Evolutionary conservation across 1,139 yeast species (phyloP), one percentile per base, ranked within the genome.

Genomic region (Protomyces lactucae-debilis): DNA sequence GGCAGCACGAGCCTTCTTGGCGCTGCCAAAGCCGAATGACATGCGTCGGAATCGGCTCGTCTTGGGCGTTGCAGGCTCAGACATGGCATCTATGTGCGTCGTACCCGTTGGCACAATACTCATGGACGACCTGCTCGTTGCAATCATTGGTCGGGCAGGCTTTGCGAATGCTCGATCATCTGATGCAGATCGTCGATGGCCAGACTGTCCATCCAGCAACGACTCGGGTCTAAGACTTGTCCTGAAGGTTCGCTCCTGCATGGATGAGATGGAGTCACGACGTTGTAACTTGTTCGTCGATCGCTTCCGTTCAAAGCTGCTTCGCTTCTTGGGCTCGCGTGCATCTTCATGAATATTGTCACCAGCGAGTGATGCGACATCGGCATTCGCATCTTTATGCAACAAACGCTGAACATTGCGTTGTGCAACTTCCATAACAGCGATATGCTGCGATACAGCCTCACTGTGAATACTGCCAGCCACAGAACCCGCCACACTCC

Each of bases 351-450:
- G 52, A 28, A 51, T 45, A 18, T 32, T 32, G 16, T 14, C 39
- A 39, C 40, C 32, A 28, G 45, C n/a, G 48, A 43, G 48, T 6
- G 48, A n/a, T 4, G 25, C 56, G 18, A 39, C 55, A 14, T 57
- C 61, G 16, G 48, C 55, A 25, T n/a, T 8, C 3, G 53, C 63
- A 23, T 52, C 63, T 8, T 55, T 55, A 28, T 59, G 63, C 63
- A 59, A 43, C 45, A 59, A 18, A 1, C 55, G 55, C 23, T 59
- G 63, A 9, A 59, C 63, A 9, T 55, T 46, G 14, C 39, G 63
- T 16, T 59, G 63, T 12, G 63, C 63, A 12, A 52, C 32, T 52
- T 39, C 56, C 63, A 59, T 59, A 32, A 59, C 63, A 12, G 63
- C 63, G 35, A 59, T 40, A 48, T 59, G 63, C 23, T 52, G 53